A percentile compares a stretch with the other conserved stretches of the same genome.
Conservation (phyloP, 495 filamentous ascomycete species). For the Trichoderma reesei region DNA sequence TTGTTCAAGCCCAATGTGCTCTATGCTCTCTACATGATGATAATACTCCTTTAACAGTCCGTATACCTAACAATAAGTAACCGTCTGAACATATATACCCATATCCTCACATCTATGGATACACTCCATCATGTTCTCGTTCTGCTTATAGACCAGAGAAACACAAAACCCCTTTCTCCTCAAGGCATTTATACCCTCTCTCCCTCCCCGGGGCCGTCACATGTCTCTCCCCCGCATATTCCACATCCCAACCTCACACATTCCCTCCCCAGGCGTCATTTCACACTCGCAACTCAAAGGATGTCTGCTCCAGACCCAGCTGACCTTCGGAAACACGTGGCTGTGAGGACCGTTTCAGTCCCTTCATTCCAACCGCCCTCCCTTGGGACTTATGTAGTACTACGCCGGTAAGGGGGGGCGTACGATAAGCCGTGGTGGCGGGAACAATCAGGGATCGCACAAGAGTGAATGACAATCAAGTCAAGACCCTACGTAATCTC, state of each 20-base stretch:
- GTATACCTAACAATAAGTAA: background rate
- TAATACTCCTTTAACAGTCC: too few species aligned
- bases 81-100: too few species aligned
- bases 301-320: background rate
- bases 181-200: background rate
- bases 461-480: too few species aligned
- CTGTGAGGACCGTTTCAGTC: background rate
- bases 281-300: background rate
- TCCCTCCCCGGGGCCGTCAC: background rate
- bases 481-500: too few species aligned
- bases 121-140: too few species aligned
- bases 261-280: background rate
- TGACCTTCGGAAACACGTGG: background rate
- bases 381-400: background rate
- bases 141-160: background rate
- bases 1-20: too few species aligned
- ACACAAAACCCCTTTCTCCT: background rate
- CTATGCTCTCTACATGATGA: too few species aligned
- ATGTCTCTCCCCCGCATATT: slow-evolving; percentile 2
- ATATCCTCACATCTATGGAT: too few species aligned
- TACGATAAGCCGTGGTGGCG: too few species aligned
- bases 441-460: too few species aligned
- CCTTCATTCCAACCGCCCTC: background rate
- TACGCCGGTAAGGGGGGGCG: too few species aligned
- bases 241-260: background rate